phyloP scores from a whole-genome alignment of 371 early-diverging fungal genomes.

The Haplosporangium sp. region DNA sequence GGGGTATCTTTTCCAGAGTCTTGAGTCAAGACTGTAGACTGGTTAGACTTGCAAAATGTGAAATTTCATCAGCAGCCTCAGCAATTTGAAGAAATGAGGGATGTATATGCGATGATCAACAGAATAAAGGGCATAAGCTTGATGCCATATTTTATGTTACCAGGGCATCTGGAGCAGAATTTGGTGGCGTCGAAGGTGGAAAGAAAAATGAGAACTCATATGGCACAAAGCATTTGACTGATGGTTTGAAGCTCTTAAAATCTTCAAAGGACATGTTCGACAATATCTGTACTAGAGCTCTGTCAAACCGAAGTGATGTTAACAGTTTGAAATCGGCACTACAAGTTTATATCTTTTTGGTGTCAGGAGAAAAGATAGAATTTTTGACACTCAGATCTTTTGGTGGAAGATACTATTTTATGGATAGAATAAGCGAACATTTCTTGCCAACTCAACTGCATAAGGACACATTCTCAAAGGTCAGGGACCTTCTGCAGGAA shows the following conservation, averaged over 20 bases:
- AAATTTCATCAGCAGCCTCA: neutral
- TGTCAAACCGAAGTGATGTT: neutral
- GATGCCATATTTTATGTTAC: slow-evolving; percentile 1
- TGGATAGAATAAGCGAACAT: neutral
- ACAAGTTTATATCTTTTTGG: neutral
- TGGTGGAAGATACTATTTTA: neutral
- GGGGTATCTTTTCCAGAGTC: neutral
- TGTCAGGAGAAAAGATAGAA: neutral
- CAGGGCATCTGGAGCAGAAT: neutral
- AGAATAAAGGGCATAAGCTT: neutral
- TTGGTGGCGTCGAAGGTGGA: neutral
- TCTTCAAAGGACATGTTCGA: neutral
- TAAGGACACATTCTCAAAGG: too few relatives aligned
- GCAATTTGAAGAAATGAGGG: neutral
- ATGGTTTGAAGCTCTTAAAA: neutral
- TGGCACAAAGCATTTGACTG: neutral
- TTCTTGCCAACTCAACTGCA: neutral
- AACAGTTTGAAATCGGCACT: too few relatives aligned
- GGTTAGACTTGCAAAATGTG: neutral
- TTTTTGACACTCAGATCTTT: neutral
- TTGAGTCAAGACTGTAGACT: neutral
- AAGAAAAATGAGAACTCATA: neutral
- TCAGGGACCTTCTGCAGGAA: too few relatives aligned
- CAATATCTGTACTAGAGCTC: neutral
- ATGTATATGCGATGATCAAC: neutral